phyloP scores from a whole-genome alignment of 768 basidiomycete genomes.

The Boletus sp. region DNA sequence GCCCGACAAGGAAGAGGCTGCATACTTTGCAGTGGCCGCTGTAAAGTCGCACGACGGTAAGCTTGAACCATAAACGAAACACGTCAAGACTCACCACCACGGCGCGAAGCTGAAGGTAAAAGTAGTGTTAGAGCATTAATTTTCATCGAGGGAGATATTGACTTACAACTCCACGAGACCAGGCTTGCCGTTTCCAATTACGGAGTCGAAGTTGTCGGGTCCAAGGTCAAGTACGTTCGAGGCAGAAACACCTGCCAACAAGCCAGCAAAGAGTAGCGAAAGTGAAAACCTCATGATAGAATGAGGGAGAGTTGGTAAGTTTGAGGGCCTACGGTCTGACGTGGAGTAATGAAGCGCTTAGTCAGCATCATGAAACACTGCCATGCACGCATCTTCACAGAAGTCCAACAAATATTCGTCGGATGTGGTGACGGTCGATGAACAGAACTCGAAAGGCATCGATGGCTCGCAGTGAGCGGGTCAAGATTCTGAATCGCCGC shows the following conservation, averaged over 20 bases:
- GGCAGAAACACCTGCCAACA: conserved; percentile 55
- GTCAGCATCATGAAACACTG: conserved; percentile 11
- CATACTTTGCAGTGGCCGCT: conserved; percentile 87
- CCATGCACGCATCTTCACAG: neutral
- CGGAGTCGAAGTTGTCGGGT: conserved; percentile 68
- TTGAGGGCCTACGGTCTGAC: conserved; percentile 4
- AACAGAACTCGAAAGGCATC: neutral
- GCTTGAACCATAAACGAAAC: neutral
- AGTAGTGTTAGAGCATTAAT: neutral
- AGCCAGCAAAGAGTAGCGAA: conserved; percentile 51
- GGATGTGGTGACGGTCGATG: neutral
- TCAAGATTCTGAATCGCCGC: neutral
- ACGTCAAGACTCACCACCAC: conserved; percentile 64
- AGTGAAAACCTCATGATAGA: conserved; percentile 56
- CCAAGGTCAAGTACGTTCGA: conserved; percentile 84
- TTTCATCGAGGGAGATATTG: neutral
- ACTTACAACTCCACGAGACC: conserved; percentile 91
- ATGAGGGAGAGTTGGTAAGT: conserved; percentile 11
- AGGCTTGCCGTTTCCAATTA: conserved; percentile 76
- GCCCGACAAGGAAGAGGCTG: neutral
- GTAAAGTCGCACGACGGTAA: neutral
- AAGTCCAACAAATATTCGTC: neutral
- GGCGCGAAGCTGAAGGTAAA: conserved; percentile 63
- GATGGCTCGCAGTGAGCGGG: neutral
- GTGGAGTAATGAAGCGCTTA: conserved; percentile 27